phyloP scores from a whole-genome alignment of 768 basidiomycete genomes.

The Amanita subjunquillea region DNA sequence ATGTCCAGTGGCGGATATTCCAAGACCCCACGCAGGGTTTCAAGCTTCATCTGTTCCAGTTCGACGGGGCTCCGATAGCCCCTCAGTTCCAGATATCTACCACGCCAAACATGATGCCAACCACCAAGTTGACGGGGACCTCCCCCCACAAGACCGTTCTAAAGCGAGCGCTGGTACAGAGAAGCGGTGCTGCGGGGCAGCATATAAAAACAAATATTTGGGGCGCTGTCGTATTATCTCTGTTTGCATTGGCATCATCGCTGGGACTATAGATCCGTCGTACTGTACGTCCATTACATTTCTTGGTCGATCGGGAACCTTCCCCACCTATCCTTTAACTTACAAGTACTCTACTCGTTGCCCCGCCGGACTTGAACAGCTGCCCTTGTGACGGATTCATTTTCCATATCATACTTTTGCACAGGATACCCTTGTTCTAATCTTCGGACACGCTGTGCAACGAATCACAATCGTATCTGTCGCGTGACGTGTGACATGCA shows the following conservation, averaged over 20 bases:
- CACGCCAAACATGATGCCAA: conserved; percentile 84
- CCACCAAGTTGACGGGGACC: conserved; percentile 49
- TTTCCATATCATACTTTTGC: not conserved
- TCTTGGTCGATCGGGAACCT: conserved; percentile 1
- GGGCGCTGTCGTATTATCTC: conserved; percentile 19
- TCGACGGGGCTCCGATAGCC: conserved; percentile 67
- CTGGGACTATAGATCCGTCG: conserved; percentile 18
- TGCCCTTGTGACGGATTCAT: not conserved
- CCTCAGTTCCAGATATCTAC: conserved; percentile 58
- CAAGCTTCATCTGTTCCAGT: conserved; percentile 71
- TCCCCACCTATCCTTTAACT: not conserved
- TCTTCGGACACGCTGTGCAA: conserved; percentile 1
- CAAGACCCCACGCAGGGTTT: conserved; percentile 48
- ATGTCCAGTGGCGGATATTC: conserved; percentile 61
- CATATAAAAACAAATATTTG: conserved; percentile 15
- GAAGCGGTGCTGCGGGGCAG: conserved; percentile 14
- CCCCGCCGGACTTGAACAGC: conserved; percentile 3
- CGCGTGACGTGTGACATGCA: not conserved
- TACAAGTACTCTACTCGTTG: conserved; percentile 3
- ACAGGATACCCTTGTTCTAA: conserved; percentile 5
- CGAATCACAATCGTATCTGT: not conserved
- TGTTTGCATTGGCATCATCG: conserved; percentile 16
- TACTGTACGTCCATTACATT: not conserved
- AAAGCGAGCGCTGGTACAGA: conserved; percentile 11
- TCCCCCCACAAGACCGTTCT: conserved; percentile 17